Conservation (phyloP, 108 stramenopile genomes). For the Discostella stelligeroides region DNA sequence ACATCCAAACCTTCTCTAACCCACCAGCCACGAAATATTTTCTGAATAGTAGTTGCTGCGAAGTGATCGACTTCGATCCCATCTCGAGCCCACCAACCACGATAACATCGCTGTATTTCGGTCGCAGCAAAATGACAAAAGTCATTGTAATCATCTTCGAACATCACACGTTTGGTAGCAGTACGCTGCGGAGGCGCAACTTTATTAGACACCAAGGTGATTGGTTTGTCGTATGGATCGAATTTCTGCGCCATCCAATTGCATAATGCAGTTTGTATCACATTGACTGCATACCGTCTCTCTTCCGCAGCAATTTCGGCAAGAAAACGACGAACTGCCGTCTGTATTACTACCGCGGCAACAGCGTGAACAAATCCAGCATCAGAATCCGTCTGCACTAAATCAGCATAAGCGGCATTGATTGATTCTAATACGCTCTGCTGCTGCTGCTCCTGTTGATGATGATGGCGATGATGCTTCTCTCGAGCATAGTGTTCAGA, state of each 20-base stretch:
- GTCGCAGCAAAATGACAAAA: slow-evolving; percentile 27
- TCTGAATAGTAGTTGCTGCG: slow-evolving; percentile 76
- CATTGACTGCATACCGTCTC: slow-evolving; percentile 38
- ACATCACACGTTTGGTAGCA: slow-evolving; percentile 35
- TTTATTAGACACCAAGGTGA: not conserved
- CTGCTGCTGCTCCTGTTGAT: not conserved
- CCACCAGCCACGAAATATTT: slow-evolving; percentile 83
- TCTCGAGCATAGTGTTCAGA: slow-evolving; percentile 33
- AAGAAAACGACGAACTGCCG: slow-evolving; percentile 64
- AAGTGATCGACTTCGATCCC: slow-evolving; percentile 47
- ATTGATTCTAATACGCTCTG: slow-evolving; percentile 1
- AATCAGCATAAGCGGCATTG: slow-evolving; percentile 23
- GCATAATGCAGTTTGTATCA: slow-evolving; percentile 39
- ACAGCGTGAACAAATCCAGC: slow-evolving; percentile 70
- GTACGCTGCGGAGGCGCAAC: not conserved
- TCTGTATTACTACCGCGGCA: slow-evolving; percentile 83
- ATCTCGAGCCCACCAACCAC: slow-evolving; percentile 48
- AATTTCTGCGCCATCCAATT: slow-evolving; percentile 28
- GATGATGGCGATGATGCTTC: slow-evolving; percentile 28
- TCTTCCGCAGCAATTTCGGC: slow-evolving; percentile 56
- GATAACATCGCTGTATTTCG: slow-evolving; percentile 51
- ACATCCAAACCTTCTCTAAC: slow-evolving; percentile 72
- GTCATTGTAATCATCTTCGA: slow-evolving; percentile 32
- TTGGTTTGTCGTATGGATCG: slow-evolving; percentile 11
- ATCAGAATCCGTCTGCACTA: slow-evolving; percentile 37